Evolutionary conservation across 495 filamentous ascomycete species (phyloP), one percentile per base, ranked within the genome.

Genomic region (Pyrenula massariospora): DNA sequence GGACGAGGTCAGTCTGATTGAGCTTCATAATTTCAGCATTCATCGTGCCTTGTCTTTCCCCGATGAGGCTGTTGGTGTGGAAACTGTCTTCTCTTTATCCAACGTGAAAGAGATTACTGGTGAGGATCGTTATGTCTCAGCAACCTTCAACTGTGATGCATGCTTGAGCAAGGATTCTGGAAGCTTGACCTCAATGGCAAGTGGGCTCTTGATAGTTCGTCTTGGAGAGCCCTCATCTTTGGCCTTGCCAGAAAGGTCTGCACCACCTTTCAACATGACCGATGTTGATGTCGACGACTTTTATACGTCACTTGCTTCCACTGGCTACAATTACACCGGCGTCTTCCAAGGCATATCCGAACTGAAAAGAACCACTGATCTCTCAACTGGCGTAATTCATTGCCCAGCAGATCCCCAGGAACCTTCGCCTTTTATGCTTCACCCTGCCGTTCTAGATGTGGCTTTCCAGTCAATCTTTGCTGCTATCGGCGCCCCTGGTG

Each of bases 21-120:
- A 65, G 53, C n/a, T 66, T 19, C 55, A 57, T 3, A 22, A 65
- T 50, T 52, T 64, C 23, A 53, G 62, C 12, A 78, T 84, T 20
- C 54, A 62, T 0, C 71, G 65, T 48, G 78, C 80, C 0, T 73
- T 84, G 24, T 70, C 67, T 0, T 64, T 84, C 1, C 72, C 77
- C 12, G 62, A 64, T 1, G 63, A 63, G 1, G 63, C 71, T 2
- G 31, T 60, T 0, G 77, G 73, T 0, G 62, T 77, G 2, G 66
- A 75, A 22, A 73, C 69, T 0, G 60, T 67, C 0, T 66, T 77
- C 48, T 70, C 61, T 1, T 24, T 78, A 12, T 66, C 65, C 23
- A 71, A 68, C 0, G 63, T 63, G 3, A 23, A 54, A 3, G 53
- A 63, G 19, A 66, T 65, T 0, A 65, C 73, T 49, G 67, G 72